Conservation (phyloP, 2,329 filamentous ascomycete species). For the Pseudogymnoascus sp. region DNA sequence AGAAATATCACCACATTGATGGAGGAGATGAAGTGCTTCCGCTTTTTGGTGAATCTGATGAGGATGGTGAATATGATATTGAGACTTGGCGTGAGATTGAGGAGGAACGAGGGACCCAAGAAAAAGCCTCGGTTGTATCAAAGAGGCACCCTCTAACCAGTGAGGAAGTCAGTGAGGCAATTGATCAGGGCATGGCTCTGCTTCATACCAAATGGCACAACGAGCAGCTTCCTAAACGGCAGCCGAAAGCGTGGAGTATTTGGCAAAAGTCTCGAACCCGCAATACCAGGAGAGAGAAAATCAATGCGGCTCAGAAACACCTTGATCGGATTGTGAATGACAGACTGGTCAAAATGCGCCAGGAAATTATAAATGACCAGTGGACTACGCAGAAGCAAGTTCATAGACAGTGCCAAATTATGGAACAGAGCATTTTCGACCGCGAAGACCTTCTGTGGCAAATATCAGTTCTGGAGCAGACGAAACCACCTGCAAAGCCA, state of each 20-base stretch:
- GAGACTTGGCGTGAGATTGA: constrained; percentile 58
- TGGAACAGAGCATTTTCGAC: constrained; percentile 62
- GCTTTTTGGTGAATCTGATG: constrained; percentile 49
- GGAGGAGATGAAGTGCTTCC: constrained; percentile 42
- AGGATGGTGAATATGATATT: constrained; percentile 49
- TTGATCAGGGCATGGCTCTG: constrained; percentile 48
- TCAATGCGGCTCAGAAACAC: constrained; percentile 39
- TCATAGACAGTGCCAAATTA: constrained; percentile 45
- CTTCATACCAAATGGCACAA: constrained; percentile 52
- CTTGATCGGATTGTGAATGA: constrained; percentile 37
- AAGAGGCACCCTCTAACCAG: constrained; percentile 33
- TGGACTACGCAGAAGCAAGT: constrained; percentile 52
- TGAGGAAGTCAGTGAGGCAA: constrained; percentile 44
- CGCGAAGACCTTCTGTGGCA: constrained; percentile 49
- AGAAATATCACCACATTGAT: constrained; percentile 37
- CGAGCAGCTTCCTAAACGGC: constrained; percentile 49
- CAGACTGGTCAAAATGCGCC: constrained; percentile 51
- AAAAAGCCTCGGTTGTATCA: constrained; percentile 30
- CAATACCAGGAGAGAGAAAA: constrained; percentile 34
- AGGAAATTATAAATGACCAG: constrained; percentile 45
- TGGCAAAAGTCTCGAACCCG: constrained; percentile 54
- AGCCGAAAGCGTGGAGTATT: constrained; percentile 50
- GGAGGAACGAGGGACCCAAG: constrained; percentile 38
- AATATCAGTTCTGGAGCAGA: constrained; percentile 40
- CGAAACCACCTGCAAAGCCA: constrained; percentile 36